These are phyloP conservation scores for Trichopus zeylanicus DNA, from an alignment of 116 monocot species.

Conservation along the genomic window DNA sequence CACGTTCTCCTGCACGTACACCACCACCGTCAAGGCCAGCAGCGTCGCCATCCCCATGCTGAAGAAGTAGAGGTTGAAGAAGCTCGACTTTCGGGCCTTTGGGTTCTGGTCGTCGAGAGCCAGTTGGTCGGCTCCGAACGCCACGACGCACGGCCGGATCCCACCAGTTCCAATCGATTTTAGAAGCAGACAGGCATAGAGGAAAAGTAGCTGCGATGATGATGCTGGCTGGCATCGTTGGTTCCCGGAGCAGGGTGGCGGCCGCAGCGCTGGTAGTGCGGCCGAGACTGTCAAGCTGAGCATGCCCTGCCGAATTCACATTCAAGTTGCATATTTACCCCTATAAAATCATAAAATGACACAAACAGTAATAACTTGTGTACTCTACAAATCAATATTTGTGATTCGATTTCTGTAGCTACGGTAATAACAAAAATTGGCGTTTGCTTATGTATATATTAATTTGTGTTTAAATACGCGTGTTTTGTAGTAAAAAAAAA, in stretches of 20 bases:
- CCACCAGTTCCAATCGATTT: constrained; percentile 66
- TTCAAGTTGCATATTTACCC: too few relatives aligned
- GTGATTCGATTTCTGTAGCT: too few relatives aligned
- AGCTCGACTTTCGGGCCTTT: constrained; percentile 45
- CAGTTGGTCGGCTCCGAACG: constrained; percentile 84
- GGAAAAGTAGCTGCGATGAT: constrained; percentile 30
- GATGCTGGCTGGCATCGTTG: constrained; percentile 24
- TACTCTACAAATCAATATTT: too few relatives aligned
- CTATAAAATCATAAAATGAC: too few relatives aligned
- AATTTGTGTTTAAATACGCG: too few relatives aligned
- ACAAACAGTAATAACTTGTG: too few relatives aligned
- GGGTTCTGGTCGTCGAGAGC: constrained; percentile 39
- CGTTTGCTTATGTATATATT: too few relatives aligned
- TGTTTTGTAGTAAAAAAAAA: too few relatives aligned
- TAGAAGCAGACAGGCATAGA: constrained; percentile 47
- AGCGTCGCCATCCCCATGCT: constrained; percentile 57
- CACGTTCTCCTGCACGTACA: constrained; percentile 85
- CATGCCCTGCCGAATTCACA: constrained; percentile 72
- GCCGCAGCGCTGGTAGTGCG: constrained; percentile 38
- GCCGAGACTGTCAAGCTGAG: constrained; percentile 48
- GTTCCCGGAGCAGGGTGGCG: constrained; percentile 31
- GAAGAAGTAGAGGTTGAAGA: constrained; percentile 96
- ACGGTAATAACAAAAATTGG: too few relatives aligned
- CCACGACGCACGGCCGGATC: constrained; percentile 60
- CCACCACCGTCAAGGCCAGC: constrained; percentile 58